These are phyloP conservation scores for Lactarius quietus DNA, from an alignment of 768 basidiomycete genomes.

Conservation along the genomic window DNA sequence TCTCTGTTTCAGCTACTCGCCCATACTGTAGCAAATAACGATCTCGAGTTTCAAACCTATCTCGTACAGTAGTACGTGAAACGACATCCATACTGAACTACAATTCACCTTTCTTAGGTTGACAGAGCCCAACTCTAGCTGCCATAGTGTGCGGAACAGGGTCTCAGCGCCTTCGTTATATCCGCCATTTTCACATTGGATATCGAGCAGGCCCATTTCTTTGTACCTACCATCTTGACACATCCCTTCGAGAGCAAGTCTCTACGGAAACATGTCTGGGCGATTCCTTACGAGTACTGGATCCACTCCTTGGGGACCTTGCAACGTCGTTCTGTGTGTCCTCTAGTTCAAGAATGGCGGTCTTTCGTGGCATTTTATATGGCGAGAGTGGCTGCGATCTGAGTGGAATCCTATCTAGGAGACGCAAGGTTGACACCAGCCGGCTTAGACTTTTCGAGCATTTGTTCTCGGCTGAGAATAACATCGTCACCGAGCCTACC, in stretches of 20 bases:
- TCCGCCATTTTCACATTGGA: slow-evolving; percentile 4
- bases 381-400: no score
- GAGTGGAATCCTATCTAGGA: no score
- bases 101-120: slow-evolving; percentile 29
- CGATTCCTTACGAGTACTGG: slow-evolving; percentile 42
- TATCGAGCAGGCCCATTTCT: slow-evolving; percentile 58
- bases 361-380: slow-evolving; percentile 42
- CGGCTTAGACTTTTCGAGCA: no score
- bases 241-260: slow-evolving; percentile 55
- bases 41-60: slow-evolving; percentile 40
- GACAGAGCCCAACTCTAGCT: no score
- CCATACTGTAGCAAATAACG: slow-evolving; percentile 39
- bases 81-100: background rate
- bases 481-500: no score
- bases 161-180: slow-evolving; percentile 25
- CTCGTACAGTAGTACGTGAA: background rate
- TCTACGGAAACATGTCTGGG: slow-evolving; percentile 41
- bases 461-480: no score
- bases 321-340: slow-evolving; percentile 42
- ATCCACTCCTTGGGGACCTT: slow-evolving; percentile 55
- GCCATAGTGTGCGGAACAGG: no score
- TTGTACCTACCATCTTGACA: slow-evolving; percentile 72
- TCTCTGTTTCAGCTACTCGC: slow-evolving; percentile 53
- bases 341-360: slow-evolving; percentile 27
- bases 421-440: no score